Evolutionary conservation across 2,329 filamentous ascomycete genomes (phyloP).

Genomic region (Mariannaea elegans): DNA sequence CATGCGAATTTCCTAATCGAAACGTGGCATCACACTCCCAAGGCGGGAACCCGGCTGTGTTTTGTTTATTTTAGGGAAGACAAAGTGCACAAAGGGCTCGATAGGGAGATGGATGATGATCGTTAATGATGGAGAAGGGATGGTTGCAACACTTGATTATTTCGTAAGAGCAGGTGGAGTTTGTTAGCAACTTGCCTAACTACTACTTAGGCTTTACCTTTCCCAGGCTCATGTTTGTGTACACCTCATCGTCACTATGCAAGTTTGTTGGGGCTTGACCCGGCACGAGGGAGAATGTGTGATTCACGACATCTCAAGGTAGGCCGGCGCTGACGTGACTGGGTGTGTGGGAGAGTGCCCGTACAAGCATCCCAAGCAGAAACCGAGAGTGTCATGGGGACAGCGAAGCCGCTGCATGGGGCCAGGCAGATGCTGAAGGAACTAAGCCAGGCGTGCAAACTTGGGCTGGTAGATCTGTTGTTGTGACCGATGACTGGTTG

Average conservation of each 20-base stretch:
- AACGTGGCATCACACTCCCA: slow-evolving; percentile 19
- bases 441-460: neutral
- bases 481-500: neutral
- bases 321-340: slow-evolving; percentile 6
- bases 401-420: neutral
- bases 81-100: neutral
- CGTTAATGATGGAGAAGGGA: slow-evolving; percentile 1
- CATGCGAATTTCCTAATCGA: slow-evolving; percentile 16
- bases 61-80: neutral
- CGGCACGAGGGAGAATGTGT: neutral
- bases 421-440: neutral
- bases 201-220: slow-evolving; percentile 11
- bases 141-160: neutral
- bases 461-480: neutral
- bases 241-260: too few species aligned
- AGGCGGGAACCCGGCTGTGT: neutral
- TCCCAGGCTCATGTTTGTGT: too few species aligned
- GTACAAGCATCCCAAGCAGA: neutral
- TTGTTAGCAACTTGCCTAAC: neutral
- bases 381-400: neutral
- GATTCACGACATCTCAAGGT: neutral
- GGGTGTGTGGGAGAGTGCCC: neutral
- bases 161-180: slow-evolving; percentile 7
- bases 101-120: slow-evolving; percentile 3
- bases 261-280: slow-evolving; percentile 16